Evolutionary conservation across 176 grass and related monocot species (phyloP), one percentile per base, ranked within the genome.

Genomic region (Tuctoria greenei): DNA sequence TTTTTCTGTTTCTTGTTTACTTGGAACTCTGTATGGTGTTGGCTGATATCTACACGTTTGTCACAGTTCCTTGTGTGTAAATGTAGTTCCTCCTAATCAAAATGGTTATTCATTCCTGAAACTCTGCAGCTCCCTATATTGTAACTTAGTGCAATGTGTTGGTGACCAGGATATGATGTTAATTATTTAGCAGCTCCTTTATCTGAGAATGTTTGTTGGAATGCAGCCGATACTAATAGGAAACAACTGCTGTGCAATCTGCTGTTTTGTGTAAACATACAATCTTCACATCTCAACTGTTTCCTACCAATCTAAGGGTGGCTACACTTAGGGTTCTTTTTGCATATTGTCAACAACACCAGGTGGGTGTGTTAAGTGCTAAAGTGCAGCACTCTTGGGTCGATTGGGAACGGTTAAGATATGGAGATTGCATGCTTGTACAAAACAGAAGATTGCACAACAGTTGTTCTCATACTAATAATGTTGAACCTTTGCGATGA

Each of bases 51-150:
- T 69, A 83, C 86, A 83, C 69, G 64, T 41, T 76, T 76, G 71
- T 88, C 76, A 64, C 76, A 79, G 57, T 64, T 36, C 11, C 74
- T 51, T 55, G 38, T 50, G 71, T 85, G 79, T 85, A 89, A 82
- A 75, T 54, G 66, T 78, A 64, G 82, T 54, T 68, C 61, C 78
- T 77, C 76, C 82, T 80, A 52, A 70, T 84, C 74, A 69, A 67
- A 85, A 67, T 74, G 61, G 41, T 25, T 70, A 74, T 73, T 83
- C 73, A 51, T 62, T 65, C 36, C 84, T 68, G 5, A 73, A 40
- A 74, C 68, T 45, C 23, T 67, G 74, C 74, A 82, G 50, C 67
- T 43, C 74, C 34, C 67, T 74, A 4, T 16, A 68, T 69, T 82
- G 60, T 81, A 52, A 13, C 20, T 14, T 56, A 54, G n/a, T 87